Percentiles rank a stretch among this genome's conserved stretches.
phyloP scores from a whole-genome alignment of 2,329 filamentous ascomycete genomes.

The Metarhizium robertsii region DNA sequence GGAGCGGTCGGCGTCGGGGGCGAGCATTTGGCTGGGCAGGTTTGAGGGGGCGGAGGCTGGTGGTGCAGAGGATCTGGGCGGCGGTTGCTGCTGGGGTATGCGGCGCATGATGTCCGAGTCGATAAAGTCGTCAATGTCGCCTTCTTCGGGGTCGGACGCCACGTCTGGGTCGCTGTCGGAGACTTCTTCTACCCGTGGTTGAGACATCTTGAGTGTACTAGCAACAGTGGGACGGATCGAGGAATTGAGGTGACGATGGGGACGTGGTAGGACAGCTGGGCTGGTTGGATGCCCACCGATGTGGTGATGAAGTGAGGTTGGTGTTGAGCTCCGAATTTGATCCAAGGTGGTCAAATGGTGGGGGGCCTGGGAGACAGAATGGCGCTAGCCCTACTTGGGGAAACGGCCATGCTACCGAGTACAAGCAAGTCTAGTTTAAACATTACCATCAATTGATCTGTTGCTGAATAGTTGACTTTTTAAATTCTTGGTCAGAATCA shows the following conservation, averaged over 20 bases:
- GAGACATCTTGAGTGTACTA: conserved; percentile 51
- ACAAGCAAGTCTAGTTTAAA: too few species aligned
- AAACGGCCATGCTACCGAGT: too few species aligned
- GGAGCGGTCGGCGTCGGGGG: conserved; percentile 36
- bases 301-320: background rate
- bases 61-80: conserved; percentile 3
- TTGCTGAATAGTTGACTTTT: too few species aligned
- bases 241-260: background rate
- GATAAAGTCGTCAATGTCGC: conserved; percentile 61
- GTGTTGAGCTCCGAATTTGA: background rate
- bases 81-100: conserved; percentile 21
- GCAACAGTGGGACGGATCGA: background rate
- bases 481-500: too few species aligned
- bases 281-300: background rate
- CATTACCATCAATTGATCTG: too few species aligned
- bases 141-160: conserved; percentile 73
- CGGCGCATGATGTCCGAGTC: conserved; percentile 48
- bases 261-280: background rate
- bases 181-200: conserved; percentile 87
- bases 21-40: conserved; percentile 20
- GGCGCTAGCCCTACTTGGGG: too few species aligned
- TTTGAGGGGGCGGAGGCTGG: conserved; percentile 9
- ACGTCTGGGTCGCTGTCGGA: conserved; percentile 63
- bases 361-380: too few species aligned
- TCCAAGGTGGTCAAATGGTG: too few species aligned